Conservation (phyloP, 306 rosid genomes). For the Dalbergia oliveri region DNA sequence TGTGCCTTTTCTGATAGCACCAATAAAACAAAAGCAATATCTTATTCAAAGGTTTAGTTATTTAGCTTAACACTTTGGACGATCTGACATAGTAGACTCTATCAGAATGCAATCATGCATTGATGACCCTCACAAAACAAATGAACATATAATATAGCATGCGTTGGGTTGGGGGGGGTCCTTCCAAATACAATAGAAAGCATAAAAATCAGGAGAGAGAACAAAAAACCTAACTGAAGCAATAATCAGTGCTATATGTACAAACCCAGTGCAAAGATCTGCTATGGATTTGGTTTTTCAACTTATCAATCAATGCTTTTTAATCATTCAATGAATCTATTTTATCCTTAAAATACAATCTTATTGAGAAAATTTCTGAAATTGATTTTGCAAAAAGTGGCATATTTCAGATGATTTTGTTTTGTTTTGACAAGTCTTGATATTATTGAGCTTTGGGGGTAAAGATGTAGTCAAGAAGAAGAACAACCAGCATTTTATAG, state of each 20-base stretch:
- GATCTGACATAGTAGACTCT: slow-evolving; percentile 1
- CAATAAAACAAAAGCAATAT: not conserved
- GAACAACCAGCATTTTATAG: slow-evolving; percentile 51
- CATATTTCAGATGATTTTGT: slow-evolving; percentile 3
- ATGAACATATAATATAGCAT: not conserved
- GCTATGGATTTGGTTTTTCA: slow-evolving; percentile 38
- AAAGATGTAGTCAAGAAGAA: slow-evolving; percentile 51
- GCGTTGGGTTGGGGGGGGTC: not conserved
- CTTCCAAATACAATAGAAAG: slow-evolving; percentile 14
- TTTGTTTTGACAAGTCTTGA: slow-evolving; percentile 51
- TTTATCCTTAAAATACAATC: slow-evolving; percentile 17
- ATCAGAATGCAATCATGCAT: slow-evolving; percentile 20
- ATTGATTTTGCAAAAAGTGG: slow-evolving; percentile 37
- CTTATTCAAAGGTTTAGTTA: not conserved
- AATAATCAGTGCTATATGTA: slow-evolving; percentile 30
- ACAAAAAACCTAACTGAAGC: slow-evolving; percentile 17
- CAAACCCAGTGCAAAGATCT: slow-evolving; percentile 34
- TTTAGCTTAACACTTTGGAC: not conserved
- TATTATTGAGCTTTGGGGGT: slow-evolving; percentile 50
- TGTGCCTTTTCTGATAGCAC: no score
- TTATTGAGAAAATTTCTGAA: slow-evolving; percentile 30
- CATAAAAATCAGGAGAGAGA: slow-evolving; percentile 24
- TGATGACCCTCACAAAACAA: slow-evolving; percentile 13
- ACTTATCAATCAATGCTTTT: slow-evolving; percentile 44
- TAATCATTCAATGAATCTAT: slow-evolving; percentile 28